These are phyloP conservation scores for Aspergillus bridgeri DNA, from an alignment of 495 filamentous ascomycete genomes.

Conservation along the genomic window DNA sequence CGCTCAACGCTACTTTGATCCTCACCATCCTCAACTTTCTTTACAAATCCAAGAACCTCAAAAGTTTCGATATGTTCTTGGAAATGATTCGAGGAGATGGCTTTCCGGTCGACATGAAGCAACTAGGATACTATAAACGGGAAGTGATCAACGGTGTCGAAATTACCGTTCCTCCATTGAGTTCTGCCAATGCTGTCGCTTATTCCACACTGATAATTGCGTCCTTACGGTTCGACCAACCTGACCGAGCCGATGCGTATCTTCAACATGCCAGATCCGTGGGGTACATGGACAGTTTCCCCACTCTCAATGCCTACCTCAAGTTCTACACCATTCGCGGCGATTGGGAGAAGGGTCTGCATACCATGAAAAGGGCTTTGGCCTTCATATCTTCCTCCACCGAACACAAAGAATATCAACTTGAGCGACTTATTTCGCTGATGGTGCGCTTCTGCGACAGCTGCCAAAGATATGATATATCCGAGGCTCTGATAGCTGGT, in stretches of 20 bases:
- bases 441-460: constrained; percentile 42
- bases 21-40: constrained; percentile 35
- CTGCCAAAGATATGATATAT: constrained; percentile 29
- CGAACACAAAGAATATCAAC: constrained; percentile 16
- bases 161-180: constrained; percentile 34
- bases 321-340: constrained; percentile 38
- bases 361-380: constrained; percentile 32
- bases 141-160: constrained; percentile 35
- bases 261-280: constrained; percentile 33
- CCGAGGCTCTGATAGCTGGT: constrained; percentile 33
- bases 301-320: constrained; percentile 36
- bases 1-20: constrained; percentile 35
- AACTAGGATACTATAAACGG: constrained; percentile 28
- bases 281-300: constrained; percentile 41
- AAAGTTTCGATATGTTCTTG: constrained; percentile 41
- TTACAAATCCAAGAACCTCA: constrained; percentile 44
- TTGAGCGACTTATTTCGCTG: constrained; percentile 34
- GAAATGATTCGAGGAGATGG: constrained; percentile 38
- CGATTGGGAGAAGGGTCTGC: constrained; percentile 37
- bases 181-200: constrained; percentile 34
- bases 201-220: constrained; percentile 34
- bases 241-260: constrained; percentile 43
- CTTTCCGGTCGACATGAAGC: constrained; percentile 37
- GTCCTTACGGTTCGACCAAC: constrained; percentile 42
- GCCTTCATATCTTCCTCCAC: constrained; percentile 38